Conservation (phyloP, 2,329 filamentous ascomycete species). For the Aspergillus hiratsukae region DNA sequence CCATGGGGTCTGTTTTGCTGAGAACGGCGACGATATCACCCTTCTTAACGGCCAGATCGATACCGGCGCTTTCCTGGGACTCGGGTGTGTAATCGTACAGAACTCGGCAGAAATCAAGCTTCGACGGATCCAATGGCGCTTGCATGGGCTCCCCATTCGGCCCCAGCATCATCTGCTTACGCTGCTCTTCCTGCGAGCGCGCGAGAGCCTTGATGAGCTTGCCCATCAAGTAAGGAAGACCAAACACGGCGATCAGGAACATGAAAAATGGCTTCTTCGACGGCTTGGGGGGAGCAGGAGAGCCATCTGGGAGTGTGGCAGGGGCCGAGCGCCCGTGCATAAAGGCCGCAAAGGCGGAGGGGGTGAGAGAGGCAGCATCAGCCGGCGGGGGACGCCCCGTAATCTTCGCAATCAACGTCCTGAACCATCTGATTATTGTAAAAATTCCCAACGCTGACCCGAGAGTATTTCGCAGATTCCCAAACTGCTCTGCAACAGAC, state of each 20-base stretch:
- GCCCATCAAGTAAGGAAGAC: slow-evolving; percentile 92
- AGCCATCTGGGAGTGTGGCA: slow-evolving; percentile 59
- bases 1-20: slow-evolving; percentile 85
- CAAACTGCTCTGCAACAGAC: slow-evolving; percentile 94
- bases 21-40: slow-evolving; percentile 93
- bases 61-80: slow-evolving; percentile 56
- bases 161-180: slow-evolving; percentile 49
- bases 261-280: slow-evolving; percentile 95
- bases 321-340: slow-evolving; percentile 58
- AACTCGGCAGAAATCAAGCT: slow-evolving; percentile 93
- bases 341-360: slow-evolving; percentile 85
- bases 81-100: slow-evolving; percentile 92
- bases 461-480: slow-evolving; percentile 85
- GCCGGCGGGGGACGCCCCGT: slow-evolving; percentile 87
- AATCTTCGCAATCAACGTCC: slow-evolving; percentile 84
- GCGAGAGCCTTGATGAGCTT: slow-evolving; percentile 88
- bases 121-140: slow-evolving; percentile 69
- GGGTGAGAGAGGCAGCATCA: slow-evolving; percentile 80
- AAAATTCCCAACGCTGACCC: slow-evolving; percentile 94
- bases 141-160: slow-evolving; percentile 44
- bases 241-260: slow-evolving; percentile 91
- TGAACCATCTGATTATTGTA: slow-evolving; percentile 90
- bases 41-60: slow-evolving; percentile 90
- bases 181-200: slow-evolving; percentile 76
- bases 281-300: slow-evolving; percentile 63